Evolutionary conservation across 208 protist genomes (phyloP).

Genomic region (Acanthamoeba royreba): DNA sequence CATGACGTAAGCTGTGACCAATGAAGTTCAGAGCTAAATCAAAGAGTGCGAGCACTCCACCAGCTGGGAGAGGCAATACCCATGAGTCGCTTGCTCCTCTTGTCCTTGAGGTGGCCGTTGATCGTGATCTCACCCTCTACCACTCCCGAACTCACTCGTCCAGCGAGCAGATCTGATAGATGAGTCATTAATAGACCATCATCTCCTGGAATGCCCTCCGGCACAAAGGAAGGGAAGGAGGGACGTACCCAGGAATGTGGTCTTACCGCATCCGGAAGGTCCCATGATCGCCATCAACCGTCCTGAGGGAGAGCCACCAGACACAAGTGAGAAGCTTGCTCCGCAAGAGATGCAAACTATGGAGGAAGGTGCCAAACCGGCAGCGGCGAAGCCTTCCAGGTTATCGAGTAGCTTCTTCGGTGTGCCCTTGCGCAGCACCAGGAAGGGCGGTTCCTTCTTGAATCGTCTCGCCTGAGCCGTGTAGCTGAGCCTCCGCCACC

Average conservation of each 20-base stretch:
- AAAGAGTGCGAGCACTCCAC: too few relatives aligned
- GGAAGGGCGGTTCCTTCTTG: background rate
- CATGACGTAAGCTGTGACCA: constrained; percentile 56
- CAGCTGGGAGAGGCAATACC: background rate
- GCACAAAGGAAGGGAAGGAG: background rate
- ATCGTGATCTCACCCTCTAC: background rate
- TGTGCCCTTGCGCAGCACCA: background rate
- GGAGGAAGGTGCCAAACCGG: background rate
- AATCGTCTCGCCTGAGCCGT: background rate
- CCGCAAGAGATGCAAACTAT: background rate
- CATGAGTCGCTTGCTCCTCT: background rate
- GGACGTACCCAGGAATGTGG: background rate
- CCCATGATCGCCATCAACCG: constrained; percentile 64
- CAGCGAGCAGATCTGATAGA: background rate
- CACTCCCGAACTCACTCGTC: background rate
- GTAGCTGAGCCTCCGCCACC: background rate
- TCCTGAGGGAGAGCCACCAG: background rate
- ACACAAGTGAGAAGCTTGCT: background rate
- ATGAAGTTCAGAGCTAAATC: too few relatives aligned
- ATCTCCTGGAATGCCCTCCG: background rate
- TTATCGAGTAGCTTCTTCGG: background rate
- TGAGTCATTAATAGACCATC: background rate
- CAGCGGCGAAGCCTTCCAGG: constrained; percentile 18
- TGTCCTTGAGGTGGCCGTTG: background rate
- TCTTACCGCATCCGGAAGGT: constrained; percentile 35